A percentile compares a stretch with the other conserved stretches of the same genome.
Conservation (phyloP, 2,329 filamentous ascomycete genomes). For the Fusarium oxysporum region DNA sequence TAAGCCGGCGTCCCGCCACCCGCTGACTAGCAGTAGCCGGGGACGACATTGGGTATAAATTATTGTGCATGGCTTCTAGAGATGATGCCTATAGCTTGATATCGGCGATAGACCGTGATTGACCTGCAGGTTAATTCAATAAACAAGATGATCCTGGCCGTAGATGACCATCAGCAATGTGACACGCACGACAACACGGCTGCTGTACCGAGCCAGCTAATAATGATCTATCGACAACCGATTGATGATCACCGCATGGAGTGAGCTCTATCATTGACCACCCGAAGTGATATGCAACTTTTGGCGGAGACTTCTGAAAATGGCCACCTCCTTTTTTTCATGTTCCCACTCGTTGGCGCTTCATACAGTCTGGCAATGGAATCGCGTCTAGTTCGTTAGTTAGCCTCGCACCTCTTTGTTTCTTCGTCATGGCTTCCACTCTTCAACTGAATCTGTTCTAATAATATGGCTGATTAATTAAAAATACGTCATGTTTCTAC, state of each 20-base stretch:
- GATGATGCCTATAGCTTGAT: not conserved
- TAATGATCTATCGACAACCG: slow-evolving; percentile 18
- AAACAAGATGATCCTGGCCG: not conserved
- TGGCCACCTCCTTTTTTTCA: slow-evolving; percentile 42
- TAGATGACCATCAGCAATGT: not conserved
- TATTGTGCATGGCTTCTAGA: not conserved
- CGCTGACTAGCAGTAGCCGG: slow-evolving; percentile 23
- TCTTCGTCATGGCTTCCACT: not conserved
- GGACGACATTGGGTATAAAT: not conserved
- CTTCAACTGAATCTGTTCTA: not conserved
- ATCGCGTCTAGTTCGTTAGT: slow-evolving; percentile 3
- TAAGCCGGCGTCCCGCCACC: slow-evolving; percentile 38
- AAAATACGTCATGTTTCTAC: not conserved
- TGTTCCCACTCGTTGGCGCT: slow-evolving; percentile 10
- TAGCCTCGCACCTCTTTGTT: slow-evolving; percentile 11
- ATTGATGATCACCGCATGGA: slow-evolving; percentile 16
- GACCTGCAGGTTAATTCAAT: not conserved
- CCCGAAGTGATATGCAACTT: slow-evolving; percentile 1
- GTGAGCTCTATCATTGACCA: not conserved
- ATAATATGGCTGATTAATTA: not conserved
- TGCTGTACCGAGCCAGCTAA: not conserved
- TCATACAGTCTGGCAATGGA: slow-evolving; percentile 10
- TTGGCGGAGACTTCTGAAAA: slow-evolving; percentile 4
- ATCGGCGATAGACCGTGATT: slow-evolving; percentile 1
- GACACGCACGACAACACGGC: not conserved